Percentiles rank a stretch among this genome's conserved stretches.
Conservation (phyloP, 106 monocot species). For the Hemerocallis citrina region DNA sequence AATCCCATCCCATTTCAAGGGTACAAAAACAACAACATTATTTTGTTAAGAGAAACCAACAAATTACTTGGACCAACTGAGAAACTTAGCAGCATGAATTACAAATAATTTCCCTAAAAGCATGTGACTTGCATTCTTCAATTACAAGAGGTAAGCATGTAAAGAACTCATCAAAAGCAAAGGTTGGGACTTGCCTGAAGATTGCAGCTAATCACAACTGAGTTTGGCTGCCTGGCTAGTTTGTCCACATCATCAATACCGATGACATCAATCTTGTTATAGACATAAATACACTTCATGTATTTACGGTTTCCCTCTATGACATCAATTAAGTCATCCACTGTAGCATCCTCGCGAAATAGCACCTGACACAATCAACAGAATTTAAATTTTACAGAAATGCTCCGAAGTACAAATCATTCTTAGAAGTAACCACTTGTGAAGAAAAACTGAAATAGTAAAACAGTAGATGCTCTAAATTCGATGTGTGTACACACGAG, state of each 20-base stretch:
- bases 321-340: constrained; percentile 98
- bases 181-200: constrained; percentile 47
- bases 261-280: constrained; percentile 98
- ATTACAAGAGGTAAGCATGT: no score
- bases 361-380: constrained; percentile 36
- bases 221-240: constrained; percentile 88
- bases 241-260: constrained; percentile 99
- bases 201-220: constrained; percentile 99
- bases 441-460: no score
- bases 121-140: no score
- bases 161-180: not conserved
- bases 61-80: not conserved
- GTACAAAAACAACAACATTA: not conserved
- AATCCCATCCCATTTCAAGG: no score
- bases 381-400: not conserved
- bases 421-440: no score
- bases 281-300: constrained; percentile 97
- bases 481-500: no score
- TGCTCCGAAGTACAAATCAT: not conserved
- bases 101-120: no score
- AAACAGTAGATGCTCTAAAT: no score
- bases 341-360: constrained; percentile 97
- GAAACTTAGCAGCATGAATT: no score
- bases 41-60: not conserved
- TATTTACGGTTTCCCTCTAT: constrained; percentile 98